A percentile compares a stretch with the other conserved stretches of the same genome.
phyloP scores from a whole-genome alignment of 2,329 filamentous ascomycete species.

The Cladosporium cucumerinum region DNA sequence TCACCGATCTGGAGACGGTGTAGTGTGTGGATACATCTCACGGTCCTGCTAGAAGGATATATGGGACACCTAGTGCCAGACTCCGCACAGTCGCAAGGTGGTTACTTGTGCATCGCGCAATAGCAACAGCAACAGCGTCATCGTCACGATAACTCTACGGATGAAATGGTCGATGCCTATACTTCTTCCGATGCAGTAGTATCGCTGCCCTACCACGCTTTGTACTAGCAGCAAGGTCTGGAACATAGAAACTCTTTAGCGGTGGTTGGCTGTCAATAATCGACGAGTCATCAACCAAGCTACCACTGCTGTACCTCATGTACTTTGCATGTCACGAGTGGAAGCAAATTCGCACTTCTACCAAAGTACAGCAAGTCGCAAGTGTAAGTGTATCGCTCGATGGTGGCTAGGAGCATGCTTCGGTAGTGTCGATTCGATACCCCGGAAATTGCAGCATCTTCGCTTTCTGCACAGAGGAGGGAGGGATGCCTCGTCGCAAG shows the following conservation, averaged over 20 bases:
- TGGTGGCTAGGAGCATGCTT: background rate
- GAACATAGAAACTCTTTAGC: background rate
- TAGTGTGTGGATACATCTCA: background rate
- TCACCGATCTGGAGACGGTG: background rate
- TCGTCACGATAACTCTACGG: background rate
- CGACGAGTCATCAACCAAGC: background rate
- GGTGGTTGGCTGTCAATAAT: background rate
- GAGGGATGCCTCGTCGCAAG: background rate
- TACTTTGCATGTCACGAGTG: slow-evolving; percentile 2
- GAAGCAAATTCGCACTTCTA: background rate
- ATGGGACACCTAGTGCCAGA: background rate
- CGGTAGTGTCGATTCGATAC: background rate
- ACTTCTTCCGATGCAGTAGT: background rate
- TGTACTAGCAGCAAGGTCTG: background rate
- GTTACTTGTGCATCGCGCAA: background rate
- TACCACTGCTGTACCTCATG: background rate
- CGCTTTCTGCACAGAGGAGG: background rate
- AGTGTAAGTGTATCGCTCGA: background rate
- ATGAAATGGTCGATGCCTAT: background rate
- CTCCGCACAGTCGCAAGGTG: background rate
- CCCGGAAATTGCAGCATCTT: background rate
- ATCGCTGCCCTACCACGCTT: background rate
- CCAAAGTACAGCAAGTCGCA: background rate
- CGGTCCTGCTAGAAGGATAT: background rate
- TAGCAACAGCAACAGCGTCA: background rate